Base-by-base conservation (phyloP, 371 early-diverging fungal genomes). In the Mortierella sp. region DNA sequence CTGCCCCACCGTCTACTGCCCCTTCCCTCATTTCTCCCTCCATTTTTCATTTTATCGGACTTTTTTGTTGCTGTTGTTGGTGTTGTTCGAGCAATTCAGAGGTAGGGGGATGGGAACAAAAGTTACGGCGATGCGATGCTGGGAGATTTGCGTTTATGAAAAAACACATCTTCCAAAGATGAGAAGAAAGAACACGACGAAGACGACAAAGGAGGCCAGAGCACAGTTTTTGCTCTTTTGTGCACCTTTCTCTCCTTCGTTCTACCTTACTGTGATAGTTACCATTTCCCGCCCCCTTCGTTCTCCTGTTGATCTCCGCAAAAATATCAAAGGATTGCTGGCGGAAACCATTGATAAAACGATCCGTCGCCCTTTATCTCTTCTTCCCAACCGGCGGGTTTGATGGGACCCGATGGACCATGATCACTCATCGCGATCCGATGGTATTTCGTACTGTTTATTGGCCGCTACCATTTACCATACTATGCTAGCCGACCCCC, bases 61-160 rank as follows among this genome's bases (percentile, higher is more conserved):
- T 26, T 50, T 52, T 52, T 6, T 50, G 14, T 29, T 29, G 53
- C 26, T 52, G 19, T 53, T 53, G n/a, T 50, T 50, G 26, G n/a
- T n/a, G n/a, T 13, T 26, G 8, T 13, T 53, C 53, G 13, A 53
- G 53, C 29, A 29, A 29, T 53, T 11, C 29, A 29, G 29, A 53
- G 29, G 53, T 13, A 26, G 53, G 52, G n/a, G 53, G 53, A 53
- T 53, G 53, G 29, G 11, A 52, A 52, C 52, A 26, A 11, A 53
- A 14, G 29, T 11, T 29, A 26, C 10, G 53, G 29, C 29, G 53
- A 53, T 13, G 29, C 29, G 53, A 53, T 13, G 14, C 53, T 53
- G 53, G 53, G 53, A 53, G 53, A 53, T 50, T 24, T 50, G 24
- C 10, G 9, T 50, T 50, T 53, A 53, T 53, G 53, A 53, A 53